Base-by-base conservation (phyloP, 176 grass and related monocot species). In the Eragrostis curvula region DNA sequence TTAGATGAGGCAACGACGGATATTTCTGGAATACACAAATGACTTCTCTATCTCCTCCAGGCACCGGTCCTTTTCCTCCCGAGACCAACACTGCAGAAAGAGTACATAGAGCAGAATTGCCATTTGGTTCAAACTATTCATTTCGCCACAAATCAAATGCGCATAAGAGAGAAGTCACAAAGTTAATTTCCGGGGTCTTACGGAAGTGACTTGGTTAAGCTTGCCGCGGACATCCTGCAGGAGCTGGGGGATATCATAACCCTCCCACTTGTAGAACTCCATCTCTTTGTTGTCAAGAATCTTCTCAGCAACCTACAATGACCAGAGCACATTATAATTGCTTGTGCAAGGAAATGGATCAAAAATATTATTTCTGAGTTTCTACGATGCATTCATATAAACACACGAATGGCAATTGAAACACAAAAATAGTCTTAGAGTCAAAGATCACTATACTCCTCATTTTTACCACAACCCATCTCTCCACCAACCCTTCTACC, bases 231-330 rank as follows among this genome's bases (percentile, higher is more conserved):
- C 96, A 57, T 91, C 88, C 75, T 99, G 96, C 79, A 96, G 77
- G 71, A 99, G 71, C 79, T 95, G 66, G 20, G 96, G 90, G 17
- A 96, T 85, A 62, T 85, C 91, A 36, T 36, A 36, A 15, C 89
- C 91, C 59, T 93, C 91, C 96, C 93, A 99, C 69, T 94, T 96
- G 87, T 99, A 99, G 59, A 99, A 99, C 53, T 99, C 89, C 77
- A 99, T 84, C 68, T 99, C 93, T 25, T 93, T 99, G 48, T 91
- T 99, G 92, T 96, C 29, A 57, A 96, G 87, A 87, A 99, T 93
- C 76, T 91, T 99, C 85, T 93, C 96, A 12, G 93, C 83, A 32
- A 99, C 93, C 96, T 99, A 66, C 32, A 36, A 36, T 36, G 41
- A 18, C 17, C 24, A 68, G 23, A 61, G 3, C 16, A 12, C n/a